phyloP scores from a whole-genome alignment of 2,329 filamentous ascomycete species.

The Fusarium transvaalense region DNA sequence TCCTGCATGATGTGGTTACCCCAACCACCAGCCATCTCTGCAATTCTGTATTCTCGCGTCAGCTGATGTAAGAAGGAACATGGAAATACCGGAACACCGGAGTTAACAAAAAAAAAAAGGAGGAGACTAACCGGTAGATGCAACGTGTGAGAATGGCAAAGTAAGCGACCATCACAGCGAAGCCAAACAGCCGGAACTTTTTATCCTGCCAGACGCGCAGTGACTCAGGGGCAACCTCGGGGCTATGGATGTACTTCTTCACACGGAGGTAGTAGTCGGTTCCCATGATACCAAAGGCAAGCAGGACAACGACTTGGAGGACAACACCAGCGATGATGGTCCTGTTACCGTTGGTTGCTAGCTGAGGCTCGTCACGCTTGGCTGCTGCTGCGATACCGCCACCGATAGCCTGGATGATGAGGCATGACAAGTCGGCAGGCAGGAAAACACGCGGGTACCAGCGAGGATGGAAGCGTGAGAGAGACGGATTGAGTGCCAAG shows the following conservation, averaged over 20 bases:
- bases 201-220: conserved; percentile 58
- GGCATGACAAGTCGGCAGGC: conserved; percentile 69
- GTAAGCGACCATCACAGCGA: conserved; percentile 61
- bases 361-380: conserved; percentile 53
- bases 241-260: conserved; percentile 53
- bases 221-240: conserved; percentile 49
- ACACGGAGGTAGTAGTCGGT: conserved; percentile 62
- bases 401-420: conserved; percentile 70
- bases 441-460: conserved; percentile 70
- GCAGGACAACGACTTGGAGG: conserved; percentile 65
- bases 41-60: conserved; percentile 59
- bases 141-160: conserved; percentile 62
- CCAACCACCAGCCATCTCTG: conserved; percentile 74
- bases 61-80: conserved; percentile 20
- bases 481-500: conserved; percentile 60
- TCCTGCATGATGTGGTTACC: conserved; percentile 73
- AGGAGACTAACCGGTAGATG: conserved; percentile 63
- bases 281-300: conserved; percentile 59
- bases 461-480: conserved; percentile 65
- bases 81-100: background rate
- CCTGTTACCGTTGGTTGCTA: conserved; percentile 62
- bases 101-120: background rate
- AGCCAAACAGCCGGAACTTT: conserved; percentile 60
- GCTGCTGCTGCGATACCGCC: conserved; percentile 67
- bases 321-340: conserved; percentile 67